Conservation (phyloP, 2,329 filamentous ascomycete species). For the Phyllachora maydis region DNA sequence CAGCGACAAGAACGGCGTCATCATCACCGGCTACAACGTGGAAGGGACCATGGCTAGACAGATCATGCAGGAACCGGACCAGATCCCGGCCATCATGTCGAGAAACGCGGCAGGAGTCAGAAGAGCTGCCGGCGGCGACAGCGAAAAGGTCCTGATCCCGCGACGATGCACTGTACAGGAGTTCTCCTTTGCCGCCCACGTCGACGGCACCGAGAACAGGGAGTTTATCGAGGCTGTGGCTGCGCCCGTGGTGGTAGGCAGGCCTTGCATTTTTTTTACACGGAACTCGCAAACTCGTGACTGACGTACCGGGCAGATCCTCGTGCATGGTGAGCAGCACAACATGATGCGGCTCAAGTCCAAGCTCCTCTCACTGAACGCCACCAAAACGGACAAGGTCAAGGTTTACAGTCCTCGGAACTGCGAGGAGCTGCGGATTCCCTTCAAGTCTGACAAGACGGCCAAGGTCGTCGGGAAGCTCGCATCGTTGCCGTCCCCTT, state of each 20-base stretch:
- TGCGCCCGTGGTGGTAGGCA: conserved; percentile 75
- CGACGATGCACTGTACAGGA: conserved; percentile 85
- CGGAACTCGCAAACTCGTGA: no score
- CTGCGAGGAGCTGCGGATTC: conserved; percentile 84
- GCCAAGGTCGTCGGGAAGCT: conserved; percentile 93
- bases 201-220: conserved; percentile 86
- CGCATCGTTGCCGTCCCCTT: conserved; percentile 57
- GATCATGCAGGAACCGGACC: conserved; percentile 84
- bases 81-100: conserved; percentile 87
- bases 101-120: conserved; percentile 43
- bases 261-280: no score
- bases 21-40: conserved; percentile 96
- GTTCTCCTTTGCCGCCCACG: conserved; percentile 88
- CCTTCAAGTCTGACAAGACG: conserved; percentile 86
- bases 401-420: conserved; percentile 92
- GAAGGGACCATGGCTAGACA: conserved; percentile 97
- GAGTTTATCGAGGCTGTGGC: conserved; percentile 92
- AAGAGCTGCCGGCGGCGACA: conserved; percentile 42
- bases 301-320: conserved; percentile 47
- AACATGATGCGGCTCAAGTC: conserved; percentile 97
- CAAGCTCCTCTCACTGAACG: conserved; percentile 81
- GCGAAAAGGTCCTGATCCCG: conserved; percentile 82
- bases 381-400: conserved; percentile 56
- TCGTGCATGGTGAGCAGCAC: conserved; percentile 91
- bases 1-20: conserved; percentile 89